A percentile compares a stretch with the other conserved stretches of the same genome.
Conservation (phyloP, 1,284 basidiomycete genomes). For the Marasmius fiardii region DNA sequence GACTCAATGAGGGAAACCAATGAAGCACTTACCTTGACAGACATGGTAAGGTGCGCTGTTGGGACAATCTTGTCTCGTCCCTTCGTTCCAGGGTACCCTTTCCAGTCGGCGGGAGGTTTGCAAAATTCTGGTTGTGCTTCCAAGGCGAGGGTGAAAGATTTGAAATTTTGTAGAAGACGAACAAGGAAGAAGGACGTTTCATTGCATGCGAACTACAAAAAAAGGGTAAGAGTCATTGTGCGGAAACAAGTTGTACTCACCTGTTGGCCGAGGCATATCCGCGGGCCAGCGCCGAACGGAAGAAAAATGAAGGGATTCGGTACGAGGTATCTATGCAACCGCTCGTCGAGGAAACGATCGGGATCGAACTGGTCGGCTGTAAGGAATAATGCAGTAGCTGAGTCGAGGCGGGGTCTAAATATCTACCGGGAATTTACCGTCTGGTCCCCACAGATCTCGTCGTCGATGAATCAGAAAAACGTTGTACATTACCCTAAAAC, state of each 20-base stretch:
- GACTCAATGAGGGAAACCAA: neutral
- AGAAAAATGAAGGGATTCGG: constrained; percentile 41
- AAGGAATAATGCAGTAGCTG: no score
- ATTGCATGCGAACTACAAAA: neutral
- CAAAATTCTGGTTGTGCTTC: constrained; percentile 34
- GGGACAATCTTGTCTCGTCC: constrained; percentile 36
- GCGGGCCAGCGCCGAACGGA: constrained; percentile 47
- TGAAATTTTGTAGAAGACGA: constrained; percentile 43
- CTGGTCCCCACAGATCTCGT: constrained; percentile 42
- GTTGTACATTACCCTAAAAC: constrained; percentile 25
- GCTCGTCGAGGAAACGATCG: constrained; percentile 9
- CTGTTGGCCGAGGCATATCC: constrained; percentile 46
- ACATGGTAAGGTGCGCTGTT: constrained; percentile 39
- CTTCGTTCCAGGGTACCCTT: constrained; percentile 25
- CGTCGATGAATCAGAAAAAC: constrained; percentile 37
- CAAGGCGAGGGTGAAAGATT: constrained; percentile 37
- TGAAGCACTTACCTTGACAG: constrained; percentile 33
- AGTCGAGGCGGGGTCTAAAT: no score
- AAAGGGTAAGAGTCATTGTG: neutral
- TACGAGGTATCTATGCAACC: constrained; percentile 4
- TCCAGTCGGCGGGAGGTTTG: constrained; percentile 33
- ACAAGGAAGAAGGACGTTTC: constrained; percentile 35
- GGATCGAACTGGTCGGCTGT: constrained; percentile 12
- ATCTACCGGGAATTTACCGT: no score
- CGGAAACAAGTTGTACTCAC: no score